Evolutionary conservation across 805 yeast genomes (phyloP).

Genomic region (Starmerella tilneyi): DNA sequence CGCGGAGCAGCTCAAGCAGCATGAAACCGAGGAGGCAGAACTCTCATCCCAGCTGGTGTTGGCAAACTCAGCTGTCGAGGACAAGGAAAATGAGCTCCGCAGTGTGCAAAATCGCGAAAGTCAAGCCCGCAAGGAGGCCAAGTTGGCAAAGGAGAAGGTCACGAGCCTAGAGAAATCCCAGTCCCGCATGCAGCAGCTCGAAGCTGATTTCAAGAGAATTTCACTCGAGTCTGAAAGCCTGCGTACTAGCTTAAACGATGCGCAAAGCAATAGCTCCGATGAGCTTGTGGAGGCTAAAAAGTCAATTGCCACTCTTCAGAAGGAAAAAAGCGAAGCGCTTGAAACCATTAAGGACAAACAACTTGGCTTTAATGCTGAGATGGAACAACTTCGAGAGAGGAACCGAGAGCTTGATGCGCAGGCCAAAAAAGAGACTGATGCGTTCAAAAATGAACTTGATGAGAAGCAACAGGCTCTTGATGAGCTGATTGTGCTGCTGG

Average conservation of each 20-base stretch:
- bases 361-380: neutral
- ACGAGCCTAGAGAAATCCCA: neutral
- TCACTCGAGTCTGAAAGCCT: neutral
- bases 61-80: conserved; percentile 8
- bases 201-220: neutral
- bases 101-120: conserved; percentile 12
- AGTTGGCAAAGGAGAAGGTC: conserved; percentile 3
- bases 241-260: neutral
- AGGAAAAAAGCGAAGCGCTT: neutral
- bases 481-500: conserved; percentile 63
- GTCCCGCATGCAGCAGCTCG: neutral
- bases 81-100: conserved; percentile 8
- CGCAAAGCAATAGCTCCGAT: neutral
- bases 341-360: neutral
- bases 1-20: conserved; percentile 19
- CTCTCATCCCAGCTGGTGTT: conserved; percentile 14
- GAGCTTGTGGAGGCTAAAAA: neutral
- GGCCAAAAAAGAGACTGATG: conserved; percentile 9
- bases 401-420: neutral
- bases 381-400: neutral
- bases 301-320: neutral
- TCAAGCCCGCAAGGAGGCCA: conserved; percentile 11
- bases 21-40: conserved; percentile 22
- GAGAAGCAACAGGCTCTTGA: conserved; percentile 45
- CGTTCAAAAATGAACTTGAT: conserved; percentile 12